Percentiles rank a stretch among this genome's conserved stretches.
Conservation (phyloP, 345 rosid species). For the Populus alba region DNA sequence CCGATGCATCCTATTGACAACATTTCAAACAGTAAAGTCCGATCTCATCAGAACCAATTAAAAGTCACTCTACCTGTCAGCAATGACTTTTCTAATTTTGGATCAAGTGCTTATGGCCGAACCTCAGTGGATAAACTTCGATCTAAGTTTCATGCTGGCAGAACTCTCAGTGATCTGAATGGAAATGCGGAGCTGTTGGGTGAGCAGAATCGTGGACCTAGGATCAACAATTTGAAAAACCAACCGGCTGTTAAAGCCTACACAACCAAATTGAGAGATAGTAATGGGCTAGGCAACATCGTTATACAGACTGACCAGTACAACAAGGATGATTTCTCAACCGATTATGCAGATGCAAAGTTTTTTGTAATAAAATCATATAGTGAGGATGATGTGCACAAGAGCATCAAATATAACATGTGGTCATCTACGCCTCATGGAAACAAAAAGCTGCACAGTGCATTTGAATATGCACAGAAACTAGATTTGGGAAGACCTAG, state of each 20-base stretch:
- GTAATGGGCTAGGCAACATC: constrained; percentile 59
- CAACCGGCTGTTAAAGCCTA: constrained; percentile 63
- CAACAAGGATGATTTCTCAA: constrained; percentile 68
- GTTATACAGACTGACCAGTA: constrained; percentile 59
- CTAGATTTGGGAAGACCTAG: constrained; percentile 45
- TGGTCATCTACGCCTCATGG: constrained; percentile 98
- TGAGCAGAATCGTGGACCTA: constrained; percentile 68
- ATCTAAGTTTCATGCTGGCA: constrained; percentile 42
- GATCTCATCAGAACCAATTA: constrained; percentile 40
- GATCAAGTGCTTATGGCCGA: constrained; percentile 36
- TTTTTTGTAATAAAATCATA: constrained; percentile 92
- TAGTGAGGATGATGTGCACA: constrained; percentile 98
- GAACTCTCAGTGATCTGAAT: constrained; percentile 34
- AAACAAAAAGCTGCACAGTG: constrained; percentile 82
- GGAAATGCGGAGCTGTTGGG: constrained; percentile 37
- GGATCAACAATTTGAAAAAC: constrained; percentile 49
- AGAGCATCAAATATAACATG: constrained; percentile 86
- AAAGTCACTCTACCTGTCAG: constrained; percentile 37
- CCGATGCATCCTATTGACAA: constrained; percentile 38
- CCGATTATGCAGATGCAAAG: constrained; percentile 58
- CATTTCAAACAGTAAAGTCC: constrained; percentile 46
- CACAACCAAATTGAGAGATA: constrained; percentile 56
- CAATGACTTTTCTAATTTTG: constrained; percentile 45
- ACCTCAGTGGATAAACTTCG: constrained; percentile 42
- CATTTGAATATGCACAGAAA: constrained; percentile 75